Conservation (phyloP, 768 basidiomycete genomes). For the Xerocomellus amylosporus region DNA sequence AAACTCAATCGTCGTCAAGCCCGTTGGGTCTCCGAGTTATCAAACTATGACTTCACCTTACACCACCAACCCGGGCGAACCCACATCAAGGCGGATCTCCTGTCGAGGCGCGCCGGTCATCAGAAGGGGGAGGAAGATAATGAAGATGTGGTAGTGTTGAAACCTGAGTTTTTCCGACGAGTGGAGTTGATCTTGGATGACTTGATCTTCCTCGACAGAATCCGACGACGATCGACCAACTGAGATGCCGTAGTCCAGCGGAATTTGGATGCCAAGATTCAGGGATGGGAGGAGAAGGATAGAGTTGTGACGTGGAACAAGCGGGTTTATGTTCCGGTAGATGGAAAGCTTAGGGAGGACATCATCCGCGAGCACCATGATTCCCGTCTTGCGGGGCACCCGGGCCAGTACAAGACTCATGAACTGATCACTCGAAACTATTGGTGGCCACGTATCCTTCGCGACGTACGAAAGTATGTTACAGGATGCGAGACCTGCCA, state of each 20-base stretch:
- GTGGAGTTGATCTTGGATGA: neutral
- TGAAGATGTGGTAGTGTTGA: conserved; percentile 9
- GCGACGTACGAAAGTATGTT: conserved; percentile 22
- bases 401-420: conserved; percentile 23
- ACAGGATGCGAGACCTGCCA: conserved; percentile 29
- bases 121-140: conserved; percentile 20
- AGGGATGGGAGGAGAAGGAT: neutral
- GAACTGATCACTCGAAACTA: conserved; percentile 23
- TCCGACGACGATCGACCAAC: neutral
- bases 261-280: too few relatives aligned
- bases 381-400: conserved; percentile 26
- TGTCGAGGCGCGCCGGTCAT: conserved; percentile 28
- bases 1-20: conserved; percentile 43
- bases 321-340: conserved; percentile 22
- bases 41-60: conserved; percentile 32
- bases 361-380: conserved; percentile 27
- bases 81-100: conserved; percentile 26
- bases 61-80: conserved; percentile 30
- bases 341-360: conserved; percentile 12
- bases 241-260: neutral
- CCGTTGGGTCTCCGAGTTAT: conserved; percentile 38
- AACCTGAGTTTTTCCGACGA: conserved; percentile 7
- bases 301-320: conserved; percentile 3
- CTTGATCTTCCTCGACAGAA: neutral
- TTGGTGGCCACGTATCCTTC: conserved; percentile 29